These are phyloP conservation scores for Pseudotulostoma volvatum DNA, from an alignment of 495 filamentous ascomycete genomes.

Conservation along the genomic window DNA sequence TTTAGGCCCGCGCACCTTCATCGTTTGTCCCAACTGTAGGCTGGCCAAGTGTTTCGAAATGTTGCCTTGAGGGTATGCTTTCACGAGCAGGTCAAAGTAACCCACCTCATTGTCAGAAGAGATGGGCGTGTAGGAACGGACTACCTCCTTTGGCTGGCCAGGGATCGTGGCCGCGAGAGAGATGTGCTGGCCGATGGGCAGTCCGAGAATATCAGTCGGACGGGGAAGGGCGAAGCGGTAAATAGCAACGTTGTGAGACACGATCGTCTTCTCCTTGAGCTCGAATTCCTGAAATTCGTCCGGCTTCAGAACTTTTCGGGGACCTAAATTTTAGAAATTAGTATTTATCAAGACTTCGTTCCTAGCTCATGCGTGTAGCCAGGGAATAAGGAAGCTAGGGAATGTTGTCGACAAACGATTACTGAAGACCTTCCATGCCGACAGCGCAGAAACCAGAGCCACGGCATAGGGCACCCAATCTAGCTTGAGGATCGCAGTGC, in stretches of 20 bases:
- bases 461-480: conserved; percentile 65
- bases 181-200: conserved; percentile 97
- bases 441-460: conserved; percentile 40
- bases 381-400: too few species aligned
- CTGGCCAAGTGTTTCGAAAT: conserved; percentile 81
- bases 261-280: conserved; percentile 75
- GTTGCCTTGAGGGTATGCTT: conserved; percentile 92
- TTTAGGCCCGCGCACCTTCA: conserved; percentile 85
- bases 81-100: conserved; percentile 92
- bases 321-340: too few species aligned
- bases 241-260: conserved; percentile 96
- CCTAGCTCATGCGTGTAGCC: too few species aligned
- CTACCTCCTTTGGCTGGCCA: conserved; percentile 66
- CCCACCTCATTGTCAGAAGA: conserved; percentile 82
- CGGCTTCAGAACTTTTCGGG: conserved; percentile 71
- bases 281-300: conserved; percentile 76
- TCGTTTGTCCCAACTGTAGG: conserved; percentile 66
- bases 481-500: conserved; percentile 56
- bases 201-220: conserved; percentile 67
- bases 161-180: conserved; percentile 73
- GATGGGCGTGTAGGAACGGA: conserved; percentile 94
- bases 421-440: conserved; percentile 44
- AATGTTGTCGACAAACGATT: conserved; percentile 10
- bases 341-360: too few species aligned
- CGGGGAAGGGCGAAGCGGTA: conserved; percentile 81